Conservation (phyloP, 371 early-diverging fungal species). For the Chytridium lagenaria region DNA sequence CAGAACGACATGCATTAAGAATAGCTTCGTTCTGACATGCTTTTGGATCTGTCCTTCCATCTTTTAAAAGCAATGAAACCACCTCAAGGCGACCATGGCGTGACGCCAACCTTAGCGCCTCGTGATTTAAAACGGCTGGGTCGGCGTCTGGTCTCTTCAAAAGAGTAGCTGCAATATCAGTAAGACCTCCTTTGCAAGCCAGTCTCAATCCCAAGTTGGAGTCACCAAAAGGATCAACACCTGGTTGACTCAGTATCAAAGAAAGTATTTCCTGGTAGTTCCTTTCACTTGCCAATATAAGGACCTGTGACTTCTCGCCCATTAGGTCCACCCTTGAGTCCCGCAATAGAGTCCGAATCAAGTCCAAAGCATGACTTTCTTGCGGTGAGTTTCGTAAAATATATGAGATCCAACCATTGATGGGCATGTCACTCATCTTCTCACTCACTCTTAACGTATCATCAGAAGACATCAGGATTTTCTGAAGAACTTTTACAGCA, state of each 20-base stretch:
- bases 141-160: neutral
- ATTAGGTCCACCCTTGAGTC: constrained; percentile 16
- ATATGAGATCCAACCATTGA: neutral
- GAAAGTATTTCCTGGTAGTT: neutral
- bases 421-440: neutral
- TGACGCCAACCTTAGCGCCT: neutral
- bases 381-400: neutral
- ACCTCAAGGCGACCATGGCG: neutral
- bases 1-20: neutral
- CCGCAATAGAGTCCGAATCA: constrained; percentile 6
- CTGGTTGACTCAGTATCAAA: neutral
- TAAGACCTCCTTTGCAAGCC: neutral
- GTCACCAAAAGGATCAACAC: neutral
- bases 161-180: neutral
- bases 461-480: neutral
- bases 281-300: neutral
- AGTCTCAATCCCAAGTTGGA: neutral
- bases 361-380: neutral
- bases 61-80: neutral
- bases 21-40: neutral
- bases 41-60: neutral
- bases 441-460: neutral
- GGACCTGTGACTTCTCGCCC: constrained; percentile 3
- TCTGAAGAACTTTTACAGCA: neutral
- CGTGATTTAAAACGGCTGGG: neutral